Evolutionary conservation across 2,329 filamentous ascomycete species (phyloP).

Genomic region (Didymella pinodella): DNA sequence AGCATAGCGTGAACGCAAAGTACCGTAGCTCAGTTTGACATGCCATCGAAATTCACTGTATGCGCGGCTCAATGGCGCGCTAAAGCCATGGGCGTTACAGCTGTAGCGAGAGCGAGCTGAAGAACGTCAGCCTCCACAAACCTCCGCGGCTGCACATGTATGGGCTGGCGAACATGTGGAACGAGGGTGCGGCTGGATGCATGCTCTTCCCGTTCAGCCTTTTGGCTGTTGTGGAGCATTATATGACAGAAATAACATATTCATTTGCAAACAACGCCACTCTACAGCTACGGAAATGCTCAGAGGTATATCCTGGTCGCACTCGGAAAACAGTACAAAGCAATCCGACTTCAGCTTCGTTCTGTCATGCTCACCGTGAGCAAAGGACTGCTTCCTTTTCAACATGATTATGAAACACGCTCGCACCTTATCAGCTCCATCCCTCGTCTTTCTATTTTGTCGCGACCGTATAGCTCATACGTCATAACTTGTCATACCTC

Average conservation of each 20-base stretch:
- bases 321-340: constrained; percentile 6
- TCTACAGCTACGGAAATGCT: constrained; percentile 22
- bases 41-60: too few relatives aligned
- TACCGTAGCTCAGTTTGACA: background rate
- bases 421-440: background rate
- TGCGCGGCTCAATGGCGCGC: background rate
- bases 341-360: constrained; percentile 12
- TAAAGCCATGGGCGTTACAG: background rate
- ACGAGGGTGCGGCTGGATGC: constrained; percentile 11
- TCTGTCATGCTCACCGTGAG: background rate
- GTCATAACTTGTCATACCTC: constrained; percentile 34
- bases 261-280: constrained; percentile 20
- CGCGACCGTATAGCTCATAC: constrained; percentile 29
- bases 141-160: constrained; percentile 3
- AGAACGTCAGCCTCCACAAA: constrained; percentile 1
- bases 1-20: background rate
- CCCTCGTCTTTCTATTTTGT: constrained; percentile 11
- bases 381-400: background rate
- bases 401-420: background rate
- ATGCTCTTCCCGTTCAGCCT: background rate
- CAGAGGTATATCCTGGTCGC: constrained; percentile 20
- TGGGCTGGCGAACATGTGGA: constrained; percentile 11
- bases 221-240: background rate
- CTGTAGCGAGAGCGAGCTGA: constrained; percentile 3
- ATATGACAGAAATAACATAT: constrained; percentile 11